Conservation (phyloP, 805 yeast genomes). For the Zygotorulaspora chibaensis region DNA sequence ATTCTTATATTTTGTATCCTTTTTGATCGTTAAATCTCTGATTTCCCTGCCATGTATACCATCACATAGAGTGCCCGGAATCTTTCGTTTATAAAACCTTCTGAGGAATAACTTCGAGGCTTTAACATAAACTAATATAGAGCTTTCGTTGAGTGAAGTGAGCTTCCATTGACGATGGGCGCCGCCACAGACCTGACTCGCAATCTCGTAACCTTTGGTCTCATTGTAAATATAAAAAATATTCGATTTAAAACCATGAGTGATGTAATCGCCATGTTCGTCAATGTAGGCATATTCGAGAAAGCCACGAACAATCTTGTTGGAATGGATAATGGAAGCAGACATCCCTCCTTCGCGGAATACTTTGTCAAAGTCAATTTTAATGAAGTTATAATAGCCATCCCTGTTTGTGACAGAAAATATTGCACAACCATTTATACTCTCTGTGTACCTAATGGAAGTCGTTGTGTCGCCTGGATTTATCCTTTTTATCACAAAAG, state of each 20-base stretch:
- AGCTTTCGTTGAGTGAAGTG: conserved; percentile 24
- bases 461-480: conserved; percentile 68
- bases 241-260: conserved; percentile 81
- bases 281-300: conserved; percentile 66
- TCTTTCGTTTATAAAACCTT: conserved; percentile 23
- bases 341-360: conserved; percentile 8
- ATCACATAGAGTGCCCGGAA: conserved; percentile 39
- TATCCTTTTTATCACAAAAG: conserved; percentile 41
- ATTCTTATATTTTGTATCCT: conserved; percentile 28
- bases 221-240: conserved; percentile 80
- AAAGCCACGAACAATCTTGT: conserved; percentile 68
- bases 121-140: conserved; percentile 55
- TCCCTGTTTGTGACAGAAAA: conserved; percentile 57
- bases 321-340: conserved; percentile 43
- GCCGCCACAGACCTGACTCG: conserved; percentile 81
- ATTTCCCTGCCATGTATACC: conserved; percentile 94
- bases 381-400: conserved; percentile 51
- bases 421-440: conserved; percentile 24
- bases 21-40: conserved; percentile 61
- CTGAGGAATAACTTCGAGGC: conserved; percentile 46
- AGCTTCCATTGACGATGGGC: conserved; percentile 82
- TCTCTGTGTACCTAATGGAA: conserved; percentile 41
- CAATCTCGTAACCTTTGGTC: conserved; percentile 63
- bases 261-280: conserved; percentile 44
- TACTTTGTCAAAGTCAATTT: conserved; percentile 23